These are phyloP conservation scores for Euphrasia arctica DNA, from an alignment of 305 asterid species.

Conservation along the genomic window DNA sequence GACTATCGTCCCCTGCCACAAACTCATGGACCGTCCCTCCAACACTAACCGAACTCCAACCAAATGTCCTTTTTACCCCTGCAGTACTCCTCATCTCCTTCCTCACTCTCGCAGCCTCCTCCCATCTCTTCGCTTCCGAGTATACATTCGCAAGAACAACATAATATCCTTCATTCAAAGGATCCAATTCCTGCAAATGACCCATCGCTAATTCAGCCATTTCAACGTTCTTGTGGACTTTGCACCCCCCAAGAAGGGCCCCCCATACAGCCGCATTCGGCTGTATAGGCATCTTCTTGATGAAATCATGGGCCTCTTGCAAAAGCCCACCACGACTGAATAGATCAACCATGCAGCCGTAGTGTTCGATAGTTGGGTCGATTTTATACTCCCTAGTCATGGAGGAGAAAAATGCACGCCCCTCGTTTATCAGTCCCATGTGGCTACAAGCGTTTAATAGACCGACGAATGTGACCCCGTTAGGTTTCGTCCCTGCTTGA, in stretches of 20 bases:
- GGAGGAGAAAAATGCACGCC: conserved; percentile 46
- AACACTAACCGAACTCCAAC: conserved; percentile 47
- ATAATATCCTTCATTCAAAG: conserved; percentile 52
- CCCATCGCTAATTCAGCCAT: conserved; percentile 55
- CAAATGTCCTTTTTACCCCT: conserved; percentile 53
- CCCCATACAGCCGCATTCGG: conserved; percentile 74
- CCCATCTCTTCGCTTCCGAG: conserved; percentile 53
- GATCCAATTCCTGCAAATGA: conserved; percentile 45
- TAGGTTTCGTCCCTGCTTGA: conserved; percentile 46
- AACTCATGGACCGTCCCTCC: conserved; percentile 54
- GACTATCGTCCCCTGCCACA: conserved; percentile 54
- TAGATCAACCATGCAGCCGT: conserved; percentile 78
- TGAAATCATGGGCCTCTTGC: conserved; percentile 48
- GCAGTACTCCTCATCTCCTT: conserved; percentile 42
- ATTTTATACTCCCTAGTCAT: conserved; percentile 49
- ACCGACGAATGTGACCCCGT: conserved; percentile 59
- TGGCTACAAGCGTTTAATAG: conserved; percentile 65
- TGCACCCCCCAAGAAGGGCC: conserved; percentile 77
- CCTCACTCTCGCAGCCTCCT: conserved; percentile 47
- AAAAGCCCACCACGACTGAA: conserved; percentile 61
- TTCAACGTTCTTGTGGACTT: conserved; percentile 53
- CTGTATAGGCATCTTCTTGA: conserved; percentile 48
- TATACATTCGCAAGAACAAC: conserved; percentile 55
- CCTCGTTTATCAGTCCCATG: conserved; percentile 50
- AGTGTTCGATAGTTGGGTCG: conserved; percentile 53